These are phyloP conservation scores for Adansonia rubrostipa DNA, from an alignment of 441 rosid genomes.

Conservation along the genomic window DNA sequence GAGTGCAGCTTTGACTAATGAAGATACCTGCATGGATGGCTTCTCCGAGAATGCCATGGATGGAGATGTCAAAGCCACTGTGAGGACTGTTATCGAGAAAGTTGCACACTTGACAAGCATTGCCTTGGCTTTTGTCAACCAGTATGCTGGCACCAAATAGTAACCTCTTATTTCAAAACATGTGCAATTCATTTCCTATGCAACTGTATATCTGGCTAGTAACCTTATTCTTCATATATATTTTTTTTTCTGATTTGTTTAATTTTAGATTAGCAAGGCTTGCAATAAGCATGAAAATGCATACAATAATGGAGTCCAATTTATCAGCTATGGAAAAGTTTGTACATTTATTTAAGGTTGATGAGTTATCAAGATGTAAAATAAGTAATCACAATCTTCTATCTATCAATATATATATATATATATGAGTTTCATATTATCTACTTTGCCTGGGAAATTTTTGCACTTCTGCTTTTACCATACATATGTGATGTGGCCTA, in stretches of 20 bases:
- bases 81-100: conserved; percentile 48
- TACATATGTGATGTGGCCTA: not conserved
- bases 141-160: conserved; percentile 44
- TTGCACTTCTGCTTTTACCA: not conserved
- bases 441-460: not conserved
- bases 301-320: not conserved
- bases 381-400: no score
- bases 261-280: not conserved
- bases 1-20: conserved; percentile 82
- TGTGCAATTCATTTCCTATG: not conserved
- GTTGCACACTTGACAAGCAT: conserved; percentile 82
- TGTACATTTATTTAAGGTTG: no score
- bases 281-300: not conserved
- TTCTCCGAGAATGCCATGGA: conserved; percentile 48
- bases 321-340: not conserved
- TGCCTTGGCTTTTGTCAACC: conserved; percentile 72
- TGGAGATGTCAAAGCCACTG: conserved; percentile 54
- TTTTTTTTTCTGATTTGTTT: not conserved
- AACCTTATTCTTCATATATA: not conserved
- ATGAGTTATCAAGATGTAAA: no score
- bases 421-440: not conserved
- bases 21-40: conserved; percentile 75
- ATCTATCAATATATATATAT: no score
- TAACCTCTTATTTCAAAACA: not conserved
- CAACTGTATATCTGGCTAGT: not conserved